Evolutionary conservation across 306 rosid species (phyloP), one percentile per base, ranked within the genome.

Genomic region (Coriaria nepalensis): DNA sequence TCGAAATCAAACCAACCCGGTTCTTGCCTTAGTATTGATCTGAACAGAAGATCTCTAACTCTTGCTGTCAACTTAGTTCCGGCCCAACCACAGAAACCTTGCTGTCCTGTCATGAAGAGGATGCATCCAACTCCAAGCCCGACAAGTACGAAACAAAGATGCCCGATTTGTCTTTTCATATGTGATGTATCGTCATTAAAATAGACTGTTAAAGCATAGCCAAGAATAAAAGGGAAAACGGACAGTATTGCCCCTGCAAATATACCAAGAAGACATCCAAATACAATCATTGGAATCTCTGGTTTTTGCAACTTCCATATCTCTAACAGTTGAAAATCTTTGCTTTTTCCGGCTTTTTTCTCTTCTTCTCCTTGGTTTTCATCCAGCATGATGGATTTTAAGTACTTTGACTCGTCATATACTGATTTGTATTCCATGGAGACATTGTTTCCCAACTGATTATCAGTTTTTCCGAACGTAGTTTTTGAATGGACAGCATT

Each of bases 1-100:
- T 80, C 84, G 45, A 74, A 79, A 70, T 84, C 95, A 75, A 84
- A 88, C 97, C 93, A 88, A 13, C 93, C 95, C 0, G 95, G 93
- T 66, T 88, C 97, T 72, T 88, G 97, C 69, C 59, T 84, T 11
- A 83, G 71, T 39, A 88, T 76, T 33, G 97, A 83, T 53, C 69
- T 70, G 58, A 83, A 78, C 53, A 88, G 62, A 57, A 78, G 78
- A 60, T 68, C 63, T 73, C 97, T 81, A 53, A 88, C 93, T 42
- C 87, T 75, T 54, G 58, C 61, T 48, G 97, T 90, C 32, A 90
- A 79, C 68, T 78, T 84, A 64, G 93, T 69, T 62, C 97, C 93
- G 7, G 95, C 97, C 93, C 78, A 77, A 15, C 97, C 87, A 57
- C 97, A 90, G 15, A 90, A 63, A 45, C 95, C 95, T 81, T 79